phyloP scores from a whole-genome alignment of 225 moss, liverwort and hornwort species.

The Pleurozium schreberi region DNA sequence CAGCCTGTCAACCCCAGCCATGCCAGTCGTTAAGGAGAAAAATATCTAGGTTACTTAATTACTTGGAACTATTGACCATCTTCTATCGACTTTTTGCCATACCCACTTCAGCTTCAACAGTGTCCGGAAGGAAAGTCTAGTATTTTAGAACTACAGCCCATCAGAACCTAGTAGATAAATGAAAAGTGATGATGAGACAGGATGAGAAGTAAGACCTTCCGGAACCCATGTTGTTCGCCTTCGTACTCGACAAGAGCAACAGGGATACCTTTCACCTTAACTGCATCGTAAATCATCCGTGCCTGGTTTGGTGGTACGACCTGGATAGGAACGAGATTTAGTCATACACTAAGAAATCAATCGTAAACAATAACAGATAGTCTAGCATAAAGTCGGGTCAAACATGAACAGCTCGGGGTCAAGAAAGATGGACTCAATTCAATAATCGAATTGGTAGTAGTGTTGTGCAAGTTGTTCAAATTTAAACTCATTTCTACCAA shows the following conservation, averaged over 20 bases:
- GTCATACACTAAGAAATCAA: neutral
- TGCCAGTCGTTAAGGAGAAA: neutral
- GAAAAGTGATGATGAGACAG: neutral
- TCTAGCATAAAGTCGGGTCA: neutral
- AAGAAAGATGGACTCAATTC: neutral
- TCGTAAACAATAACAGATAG: neutral
- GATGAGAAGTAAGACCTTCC: constrained; percentile 11
- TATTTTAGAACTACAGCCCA: neutral
- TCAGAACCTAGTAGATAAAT: neutral
- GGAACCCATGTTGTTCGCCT: constrained; percentile 87
- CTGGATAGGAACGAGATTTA: constrained; percentile 13
- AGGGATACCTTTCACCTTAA: constrained; percentile 63
- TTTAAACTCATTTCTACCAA: neutral
- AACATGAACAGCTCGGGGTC: neutral
- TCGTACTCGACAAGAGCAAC: constrained; percentile 88
- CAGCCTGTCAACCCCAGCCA: constrained; percentile 40
- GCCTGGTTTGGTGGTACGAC: constrained; percentile 85
- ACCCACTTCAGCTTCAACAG: neutral
- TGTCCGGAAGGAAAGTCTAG: neutral
- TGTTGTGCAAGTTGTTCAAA: neutral
- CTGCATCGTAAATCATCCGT: constrained; percentile 74
- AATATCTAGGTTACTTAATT: neutral
- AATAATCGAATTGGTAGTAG: neutral
- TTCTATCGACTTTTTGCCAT: neutral
- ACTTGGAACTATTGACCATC: neutral